These are phyloP conservation scores for Xylaria acuta DNA, from an alignment of 495 filamentous ascomycete species.

Conservation along the genomic window DNA sequence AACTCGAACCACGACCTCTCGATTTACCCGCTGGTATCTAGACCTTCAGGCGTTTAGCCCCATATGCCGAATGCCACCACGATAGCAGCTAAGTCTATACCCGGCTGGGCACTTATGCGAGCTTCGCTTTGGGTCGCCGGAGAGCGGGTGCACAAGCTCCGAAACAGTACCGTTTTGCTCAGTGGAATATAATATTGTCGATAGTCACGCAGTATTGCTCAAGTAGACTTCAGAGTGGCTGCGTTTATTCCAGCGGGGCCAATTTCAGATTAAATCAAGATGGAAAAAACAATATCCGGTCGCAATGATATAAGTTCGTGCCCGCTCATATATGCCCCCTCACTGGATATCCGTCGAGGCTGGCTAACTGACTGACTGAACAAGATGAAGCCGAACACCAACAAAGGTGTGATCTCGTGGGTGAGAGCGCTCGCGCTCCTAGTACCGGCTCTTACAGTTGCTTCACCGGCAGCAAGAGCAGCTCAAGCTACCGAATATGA, in stretches of 20 bases:
- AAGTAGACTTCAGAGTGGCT: not conserved
- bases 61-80: constrained; percentile 18
- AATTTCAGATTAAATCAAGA: not conserved
- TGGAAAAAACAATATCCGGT: not conserved
- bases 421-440: constrained; percentile 20
- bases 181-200: not conserved
- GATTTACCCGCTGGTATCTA: constrained; percentile 10
- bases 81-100: constrained; percentile 1
- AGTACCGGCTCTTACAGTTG: not conserved
- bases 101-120: constrained; percentile 22
- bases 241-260: not conserved
- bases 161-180: not conserved
- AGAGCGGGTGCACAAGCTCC: constrained; percentile 14
- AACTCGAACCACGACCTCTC: not conserved
- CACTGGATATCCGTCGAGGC: not conserved
- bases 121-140: not conserved
- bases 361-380: not conserved
- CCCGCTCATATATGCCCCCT: not conserved
- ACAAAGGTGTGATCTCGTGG: not conserved
- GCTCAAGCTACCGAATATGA: constrained; percentile 36
- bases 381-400: constrained; percentile 17
- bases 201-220: not conserved
- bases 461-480: constrained; percentile 12
- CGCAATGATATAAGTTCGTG: constrained; percentile 11
- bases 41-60: not conserved